phyloP scores from a whole-genome alignment of 2,329 filamentous ascomycete species.

The Tolypocladium sp. region DNA sequence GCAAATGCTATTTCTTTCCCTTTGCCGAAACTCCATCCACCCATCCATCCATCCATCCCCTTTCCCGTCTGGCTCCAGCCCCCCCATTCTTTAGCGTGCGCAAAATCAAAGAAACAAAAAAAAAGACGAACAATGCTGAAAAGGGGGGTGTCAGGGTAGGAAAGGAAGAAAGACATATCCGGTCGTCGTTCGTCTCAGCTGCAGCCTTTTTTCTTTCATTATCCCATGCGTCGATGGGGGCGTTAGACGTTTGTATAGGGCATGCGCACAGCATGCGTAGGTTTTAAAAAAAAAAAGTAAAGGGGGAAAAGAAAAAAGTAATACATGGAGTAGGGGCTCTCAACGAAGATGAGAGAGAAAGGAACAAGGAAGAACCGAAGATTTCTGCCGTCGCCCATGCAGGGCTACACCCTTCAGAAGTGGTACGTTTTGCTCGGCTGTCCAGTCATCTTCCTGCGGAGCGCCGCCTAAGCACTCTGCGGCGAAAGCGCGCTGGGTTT shows the following conservation, averaged over 20 bases:
- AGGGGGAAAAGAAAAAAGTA: not conserved
- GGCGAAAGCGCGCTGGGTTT: constrained; percentile 12
- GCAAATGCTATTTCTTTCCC: not conserved
- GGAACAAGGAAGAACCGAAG: not conserved
- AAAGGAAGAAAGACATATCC: not conserved
- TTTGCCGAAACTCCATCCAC: not conserved
- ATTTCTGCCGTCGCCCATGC: not conserved
- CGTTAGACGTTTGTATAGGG: not conserved
- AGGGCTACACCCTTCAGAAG: not conserved
- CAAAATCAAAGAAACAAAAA: not conserved
- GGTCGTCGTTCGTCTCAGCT: not conserved
- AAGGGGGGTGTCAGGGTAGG: not conserved
- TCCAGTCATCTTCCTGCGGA: constrained; percentile 8
- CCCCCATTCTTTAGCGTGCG: not conserved
- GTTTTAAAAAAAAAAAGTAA: not conserved
- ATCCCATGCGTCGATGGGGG: not conserved
- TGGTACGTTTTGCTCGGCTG: constrained; percentile 1
- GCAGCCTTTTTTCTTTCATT: not conserved
- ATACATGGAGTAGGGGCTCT: not conserved
- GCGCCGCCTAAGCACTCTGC: constrained; percentile 20
- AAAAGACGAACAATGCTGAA: not conserved
- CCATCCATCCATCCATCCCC: not conserved
- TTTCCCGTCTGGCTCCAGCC: not conserved
- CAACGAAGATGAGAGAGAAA: not conserved
- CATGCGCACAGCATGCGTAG: not conserved